Evolutionary conservation across 2,329 filamentous ascomycete genomes (phyloP).

Genomic region (Neurospora sp.): DNA sequence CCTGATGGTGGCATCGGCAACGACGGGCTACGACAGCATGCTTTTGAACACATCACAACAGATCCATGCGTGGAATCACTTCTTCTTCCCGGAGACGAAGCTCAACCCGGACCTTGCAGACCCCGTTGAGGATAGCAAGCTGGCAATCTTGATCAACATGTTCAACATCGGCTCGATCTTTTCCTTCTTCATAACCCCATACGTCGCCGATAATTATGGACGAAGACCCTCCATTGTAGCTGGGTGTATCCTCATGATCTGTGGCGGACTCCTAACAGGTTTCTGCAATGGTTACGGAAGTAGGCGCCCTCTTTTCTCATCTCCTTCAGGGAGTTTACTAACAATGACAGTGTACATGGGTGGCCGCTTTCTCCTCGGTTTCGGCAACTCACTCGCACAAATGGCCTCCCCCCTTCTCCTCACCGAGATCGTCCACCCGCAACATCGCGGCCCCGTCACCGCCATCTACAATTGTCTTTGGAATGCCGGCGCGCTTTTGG

Average conservation of each 20-base stretch:
- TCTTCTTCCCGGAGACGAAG: constrained; percentile 33
- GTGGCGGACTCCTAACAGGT: constrained; percentile 31
- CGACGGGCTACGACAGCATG: constrained; percentile 53
- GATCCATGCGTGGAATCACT: constrained; percentile 41
- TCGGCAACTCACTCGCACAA: constrained; percentile 56
- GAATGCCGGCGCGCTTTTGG: constrained; percentile 40
- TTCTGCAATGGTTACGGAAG: constrained; percentile 34
- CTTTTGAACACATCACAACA: constrained; percentile 50
- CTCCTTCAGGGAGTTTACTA: constrained; percentile 4
- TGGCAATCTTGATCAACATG: constrained; percentile 41
- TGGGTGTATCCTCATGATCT: constrained; percentile 36
- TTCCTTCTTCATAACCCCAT: constrained; percentile 36
- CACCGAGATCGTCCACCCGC: constrained; percentile 57
- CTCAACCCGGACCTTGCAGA: constrained; percentile 19
- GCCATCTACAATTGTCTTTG: constrained; percentile 60
- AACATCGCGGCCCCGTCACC: constrained; percentile 55
- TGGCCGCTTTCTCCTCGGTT: constrained; percentile 54
- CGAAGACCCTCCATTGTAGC: constrained; percentile 32
- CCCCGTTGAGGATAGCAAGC: constrained; percentile 24
- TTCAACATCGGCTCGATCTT: constrained; percentile 41
- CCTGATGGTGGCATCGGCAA: constrained; percentile 50
- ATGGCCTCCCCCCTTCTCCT: constrained; percentile 54
- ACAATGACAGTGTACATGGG: constrained; percentile 40
- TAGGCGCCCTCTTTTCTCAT: constrained; percentile 18
- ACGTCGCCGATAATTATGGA: constrained; percentile 33